Conservation (phyloP, 768 basidiomycete genomes). For the Candolleomyces eurysporus region DNA sequence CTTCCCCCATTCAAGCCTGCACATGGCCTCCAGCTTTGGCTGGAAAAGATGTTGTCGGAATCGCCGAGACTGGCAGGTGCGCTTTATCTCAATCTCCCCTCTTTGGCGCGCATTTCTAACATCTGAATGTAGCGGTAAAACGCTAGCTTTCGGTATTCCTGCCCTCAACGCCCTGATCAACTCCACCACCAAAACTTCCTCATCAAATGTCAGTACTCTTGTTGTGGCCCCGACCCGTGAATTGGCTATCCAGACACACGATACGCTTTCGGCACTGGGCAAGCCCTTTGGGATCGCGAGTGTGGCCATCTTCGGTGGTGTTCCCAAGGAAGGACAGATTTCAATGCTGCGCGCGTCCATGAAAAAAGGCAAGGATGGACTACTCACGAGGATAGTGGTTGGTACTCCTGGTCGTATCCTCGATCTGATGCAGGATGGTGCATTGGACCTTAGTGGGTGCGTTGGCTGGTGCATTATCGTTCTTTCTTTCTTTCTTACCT, state of each 20-base stretch:
- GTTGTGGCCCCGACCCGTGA: conserved; percentile 95
- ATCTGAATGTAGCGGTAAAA: conserved; percentile 72
- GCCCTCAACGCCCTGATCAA: conserved; percentile 69
- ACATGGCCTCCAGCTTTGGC: conserved; percentile 88
- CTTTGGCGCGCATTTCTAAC: not conserved
- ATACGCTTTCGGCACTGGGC: conserved; percentile 72
- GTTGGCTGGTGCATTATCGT: conserved; percentile 21
- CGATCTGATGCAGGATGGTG: conserved; percentile 88
- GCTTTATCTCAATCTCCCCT: conserved; percentile 10
- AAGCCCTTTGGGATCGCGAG: conserved; percentile 72
- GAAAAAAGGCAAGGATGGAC: conserved; percentile 45
- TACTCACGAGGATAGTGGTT: conserved; percentile 75
- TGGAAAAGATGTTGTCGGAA: conserved; percentile 88
- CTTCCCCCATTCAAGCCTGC: conserved; percentile 94
- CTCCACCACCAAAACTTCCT: conserved; percentile 26
- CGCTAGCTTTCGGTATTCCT: conserved; percentile 92
- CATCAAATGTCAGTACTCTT: conserved; percentile 55
- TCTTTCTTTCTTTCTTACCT: conserved; percentile 1
- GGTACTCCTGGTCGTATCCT: conserved; percentile 94
- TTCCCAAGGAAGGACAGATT: conserved; percentile 82
- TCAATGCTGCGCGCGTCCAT: conserved; percentile 57
- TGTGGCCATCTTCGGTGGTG: conserved; percentile 94
- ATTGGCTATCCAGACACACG: conserved; percentile 93
- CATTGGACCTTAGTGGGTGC: conserved; percentile 75
- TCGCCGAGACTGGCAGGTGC: conserved; percentile 92